phyloP scores from a whole-genome alignment of 345 rosid species.

The Brassica incana region DNA sequence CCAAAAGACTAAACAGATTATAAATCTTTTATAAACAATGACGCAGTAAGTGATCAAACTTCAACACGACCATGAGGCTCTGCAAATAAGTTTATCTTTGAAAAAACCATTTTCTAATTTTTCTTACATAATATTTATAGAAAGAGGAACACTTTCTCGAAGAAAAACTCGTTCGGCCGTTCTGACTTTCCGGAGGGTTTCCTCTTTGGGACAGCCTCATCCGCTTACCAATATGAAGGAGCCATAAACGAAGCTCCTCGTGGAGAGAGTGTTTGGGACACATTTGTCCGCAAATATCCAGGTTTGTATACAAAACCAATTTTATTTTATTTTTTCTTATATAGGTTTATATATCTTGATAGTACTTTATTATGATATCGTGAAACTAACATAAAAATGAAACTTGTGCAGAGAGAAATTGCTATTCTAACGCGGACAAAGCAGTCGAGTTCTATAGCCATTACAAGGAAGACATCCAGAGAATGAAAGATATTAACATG shows the following conservation, averaged over 20 bases:
- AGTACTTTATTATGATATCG: not conserved
- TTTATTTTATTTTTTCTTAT: not conserved
- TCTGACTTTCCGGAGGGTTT: constrained; percentile 36
- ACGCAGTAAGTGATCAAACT: constrained; percentile 31
- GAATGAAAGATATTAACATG: constrained; percentile 45
- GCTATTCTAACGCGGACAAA: constrained; percentile 40
- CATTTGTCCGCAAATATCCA: constrained; percentile 39
- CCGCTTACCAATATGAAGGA: constrained; percentile 46
- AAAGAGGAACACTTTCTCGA: constrained; percentile 15
- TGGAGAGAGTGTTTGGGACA: constrained; percentile 46
- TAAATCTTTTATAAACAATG: constrained; percentile 23
- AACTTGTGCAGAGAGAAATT: constrained; percentile 34
- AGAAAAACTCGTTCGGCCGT: constrained; percentile 28
- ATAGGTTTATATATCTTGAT: not conserved
- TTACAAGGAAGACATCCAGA: constrained; percentile 46
- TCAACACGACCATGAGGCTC: not conserved
- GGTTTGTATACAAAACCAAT: constrained; percentile 4
- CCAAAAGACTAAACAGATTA: not conserved
- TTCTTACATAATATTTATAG: not conserved
- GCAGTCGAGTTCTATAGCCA: constrained; percentile 42
- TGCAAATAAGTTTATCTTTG: not conserved
- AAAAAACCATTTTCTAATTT: not conserved
- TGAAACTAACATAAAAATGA: not conserved
- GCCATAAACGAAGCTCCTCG: constrained; percentile 34
- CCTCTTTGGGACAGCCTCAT: constrained; percentile 45